A percentile compares a stretch with the other conserved stretches of the same genome.
Conservation (phyloP, 73 alveolate species). For the Tetrahymena borealis region DNA sequence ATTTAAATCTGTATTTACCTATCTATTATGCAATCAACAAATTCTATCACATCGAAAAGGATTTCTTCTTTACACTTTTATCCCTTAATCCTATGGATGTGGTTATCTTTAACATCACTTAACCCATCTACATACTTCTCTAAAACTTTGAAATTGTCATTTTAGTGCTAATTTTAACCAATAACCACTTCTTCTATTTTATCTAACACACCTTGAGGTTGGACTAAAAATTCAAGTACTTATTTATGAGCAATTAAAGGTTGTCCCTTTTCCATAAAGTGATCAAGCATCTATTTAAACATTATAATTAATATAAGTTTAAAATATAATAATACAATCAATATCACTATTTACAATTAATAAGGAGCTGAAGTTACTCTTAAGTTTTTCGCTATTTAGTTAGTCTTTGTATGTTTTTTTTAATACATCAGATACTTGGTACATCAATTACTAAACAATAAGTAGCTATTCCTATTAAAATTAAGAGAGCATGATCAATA, state of each 20-base stretch:
- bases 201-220: constrained; percentile 29
- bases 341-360: neutral
- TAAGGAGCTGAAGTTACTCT: constrained; percentile 7
- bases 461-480: neutral
- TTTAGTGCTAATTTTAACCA: constrained; percentile 26
- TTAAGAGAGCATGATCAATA: too few species aligned
- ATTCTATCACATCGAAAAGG: constrained; percentile 35
- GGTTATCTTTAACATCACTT: constrained; percentile 22
- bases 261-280: constrained; percentile 25
- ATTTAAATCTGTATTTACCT: neutral
- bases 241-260: constrained; percentile 32
- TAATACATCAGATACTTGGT: neutral
- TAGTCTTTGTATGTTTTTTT: neutral
- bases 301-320: neutral
- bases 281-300: constrained; percentile 26
- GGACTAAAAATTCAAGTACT: constrained; percentile 22
- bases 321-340: neutral
- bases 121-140: constrained; percentile 32
- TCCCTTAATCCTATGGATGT: constrained; percentile 3
- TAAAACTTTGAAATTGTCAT: constrained; percentile 12
- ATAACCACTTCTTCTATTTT: constrained; percentile 30
- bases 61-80: constrained; percentile 38
- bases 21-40: constrained; percentile 27
- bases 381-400: constrained; percentile 21
- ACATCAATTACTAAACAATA: constrained; percentile 11